phyloP scores from a whole-genome alignment of 2,329 filamentous ascomycete species.

The Didymosphaeria variabile region DNA sequence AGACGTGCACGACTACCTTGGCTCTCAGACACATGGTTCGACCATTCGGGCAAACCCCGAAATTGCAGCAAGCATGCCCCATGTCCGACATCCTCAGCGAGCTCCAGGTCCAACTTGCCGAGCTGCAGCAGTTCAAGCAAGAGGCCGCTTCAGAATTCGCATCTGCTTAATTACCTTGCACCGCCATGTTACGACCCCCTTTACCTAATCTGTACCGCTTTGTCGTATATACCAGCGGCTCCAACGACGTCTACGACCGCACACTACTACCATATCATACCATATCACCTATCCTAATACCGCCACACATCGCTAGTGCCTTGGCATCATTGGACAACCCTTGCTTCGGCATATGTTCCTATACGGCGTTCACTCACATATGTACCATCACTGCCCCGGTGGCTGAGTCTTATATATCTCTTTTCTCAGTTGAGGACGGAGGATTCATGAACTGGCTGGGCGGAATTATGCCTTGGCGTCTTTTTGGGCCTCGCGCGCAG shows the following conservation, averaged over 20 bases:
- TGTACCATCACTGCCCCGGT: slow-evolving; percentile 21
- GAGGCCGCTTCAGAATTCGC: slow-evolving; percentile 32
- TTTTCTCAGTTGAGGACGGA: not conserved
- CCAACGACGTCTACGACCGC: slow-evolving; percentile 25
- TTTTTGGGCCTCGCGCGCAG: not conserved
- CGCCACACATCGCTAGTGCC: not conserved
- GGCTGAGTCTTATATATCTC: slow-evolving; percentile 17
- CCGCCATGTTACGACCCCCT: slow-evolving; percentile 5
- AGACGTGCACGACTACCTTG: slow-evolving; percentile 85
- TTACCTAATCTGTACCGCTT: slow-evolving; percentile 17
- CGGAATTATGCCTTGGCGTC: slow-evolving; percentile 4
- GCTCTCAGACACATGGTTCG: slow-evolving; percentile 79
- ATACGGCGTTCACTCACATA: slow-evolving; percentile 2
- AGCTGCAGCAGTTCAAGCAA: slow-evolving; percentile 61
- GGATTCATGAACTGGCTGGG: slow-evolving; percentile 1
- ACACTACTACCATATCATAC: slow-evolving; percentile 2
- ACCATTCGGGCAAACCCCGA: slow-evolving; percentile 69
- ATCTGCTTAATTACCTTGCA: slow-evolving; percentile 20
- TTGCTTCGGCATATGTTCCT: slow-evolving; percentile 11
- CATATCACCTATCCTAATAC: slow-evolving; percentile 14
- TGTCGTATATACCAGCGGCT: slow-evolving; percentile 4
- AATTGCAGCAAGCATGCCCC: slow-evolving; percentile 78
- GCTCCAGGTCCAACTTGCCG: slow-evolving; percentile 68
- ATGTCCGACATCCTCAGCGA: slow-evolving; percentile 76
- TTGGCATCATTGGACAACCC: not conserved